phyloP scores from a whole-genome alignment of 352 stramenopile species.

The Phytophthora europaea region DNA sequence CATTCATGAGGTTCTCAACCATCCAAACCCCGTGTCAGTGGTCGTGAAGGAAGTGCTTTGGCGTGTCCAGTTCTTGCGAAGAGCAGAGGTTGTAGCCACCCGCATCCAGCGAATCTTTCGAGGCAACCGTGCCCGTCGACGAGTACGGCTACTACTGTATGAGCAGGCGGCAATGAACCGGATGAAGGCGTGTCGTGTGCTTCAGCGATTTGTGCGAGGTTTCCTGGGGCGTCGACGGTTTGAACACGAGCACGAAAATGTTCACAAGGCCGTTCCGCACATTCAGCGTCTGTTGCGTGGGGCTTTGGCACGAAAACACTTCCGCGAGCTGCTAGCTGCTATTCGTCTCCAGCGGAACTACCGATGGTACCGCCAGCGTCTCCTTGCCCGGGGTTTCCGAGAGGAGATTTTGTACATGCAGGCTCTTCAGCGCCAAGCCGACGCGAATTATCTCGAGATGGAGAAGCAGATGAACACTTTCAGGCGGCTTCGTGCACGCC shows the following conservation, averaged over 20 bases:
- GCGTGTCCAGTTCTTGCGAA: slow-evolving; percentile 67
- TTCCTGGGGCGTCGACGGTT: slow-evolving; percentile 64
- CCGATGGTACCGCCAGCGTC: slow-evolving; percentile 59
- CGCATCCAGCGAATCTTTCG: slow-evolving; percentile 77
- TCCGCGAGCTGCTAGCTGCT: slow-evolving; percentile 46
- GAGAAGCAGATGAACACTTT: slow-evolving; percentile 60
- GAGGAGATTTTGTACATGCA: slow-evolving; percentile 73
- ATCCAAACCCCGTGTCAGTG: slow-evolving; percentile 53
- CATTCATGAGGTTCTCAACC: slow-evolving; percentile 32
- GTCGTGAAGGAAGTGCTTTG: slow-evolving; percentile 66
- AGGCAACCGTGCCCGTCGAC: slow-evolving; percentile 63
- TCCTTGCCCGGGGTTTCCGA: slow-evolving; percentile 58
- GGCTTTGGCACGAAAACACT: slow-evolving; percentile 48
- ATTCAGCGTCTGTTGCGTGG: slow-evolving; percentile 70
- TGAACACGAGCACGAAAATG: slow-evolving; percentile 37
- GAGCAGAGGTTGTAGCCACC: slow-evolving; percentile 59
- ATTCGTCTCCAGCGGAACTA: slow-evolving; percentile 68
- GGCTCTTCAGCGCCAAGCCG: slow-evolving; percentile 51
- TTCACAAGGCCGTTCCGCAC: slow-evolving; percentile 53
- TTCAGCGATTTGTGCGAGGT: slow-evolving; percentile 68
- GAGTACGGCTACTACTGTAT: slow-evolving; percentile 48
- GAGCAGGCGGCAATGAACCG: slow-evolving; percentile 49
- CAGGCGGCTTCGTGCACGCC: slow-evolving; percentile 53
- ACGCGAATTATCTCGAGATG: slow-evolving; percentile 56
- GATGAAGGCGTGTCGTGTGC: slow-evolving; percentile 43